Evolutionary conservation across 495 filamentous ascomycete genomes (phyloP).

Genomic region (Aspergillus wentii): DNA sequence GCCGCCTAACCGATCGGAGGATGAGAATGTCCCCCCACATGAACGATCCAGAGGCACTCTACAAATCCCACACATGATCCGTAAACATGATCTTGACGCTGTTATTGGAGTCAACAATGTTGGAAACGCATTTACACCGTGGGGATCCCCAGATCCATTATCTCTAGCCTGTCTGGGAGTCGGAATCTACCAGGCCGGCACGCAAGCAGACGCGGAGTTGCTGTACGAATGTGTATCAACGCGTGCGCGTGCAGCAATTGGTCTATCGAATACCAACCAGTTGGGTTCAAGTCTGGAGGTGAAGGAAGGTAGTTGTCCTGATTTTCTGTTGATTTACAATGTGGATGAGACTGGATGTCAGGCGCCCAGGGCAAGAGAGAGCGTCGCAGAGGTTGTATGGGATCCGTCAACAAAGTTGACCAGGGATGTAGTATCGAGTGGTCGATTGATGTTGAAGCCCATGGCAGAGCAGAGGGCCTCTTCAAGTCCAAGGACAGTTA

Average conservation of each 20-base stretch:
- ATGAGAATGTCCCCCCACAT: constrained; percentile 23
- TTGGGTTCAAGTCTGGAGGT: constrained; percentile 2
- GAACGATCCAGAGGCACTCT: constrained; percentile 66
- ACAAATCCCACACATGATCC: constrained; percentile 58
- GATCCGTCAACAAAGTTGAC: constrained; percentile 23
- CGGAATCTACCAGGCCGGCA: constrained; percentile 65
- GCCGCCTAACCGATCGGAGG: constrained; percentile 21
- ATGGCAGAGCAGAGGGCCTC: too few relatives aligned
- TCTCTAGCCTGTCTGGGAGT: constrained; percentile 59
- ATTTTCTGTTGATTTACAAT: constrained; percentile 25
- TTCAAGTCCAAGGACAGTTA: too few relatives aligned
- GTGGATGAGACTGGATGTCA: constrained; percentile 29
- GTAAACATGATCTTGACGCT: constrained; percentile 51
- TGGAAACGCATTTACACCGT: constrained; percentile 73
- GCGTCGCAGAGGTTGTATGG: constrained; percentile 36
- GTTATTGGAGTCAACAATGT: constrained; percentile 72
- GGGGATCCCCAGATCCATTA: constrained; percentile 67
- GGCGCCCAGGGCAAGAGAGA: constrained; percentile 17
- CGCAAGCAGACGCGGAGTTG: constrained; percentile 49
- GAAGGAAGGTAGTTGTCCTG: constrained; percentile 10
- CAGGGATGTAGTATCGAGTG: constrained; percentile 21
- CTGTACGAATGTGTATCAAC: constrained; percentile 60
- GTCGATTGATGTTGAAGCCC: constrained; percentile 11
- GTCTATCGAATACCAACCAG: constrained; percentile 13
- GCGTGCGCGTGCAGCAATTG: constrained; percentile 44